Evolutionary conservation across 2,329 filamentous ascomycete species (phyloP).

Genomic region (Penicillium rolfsii): DNA sequence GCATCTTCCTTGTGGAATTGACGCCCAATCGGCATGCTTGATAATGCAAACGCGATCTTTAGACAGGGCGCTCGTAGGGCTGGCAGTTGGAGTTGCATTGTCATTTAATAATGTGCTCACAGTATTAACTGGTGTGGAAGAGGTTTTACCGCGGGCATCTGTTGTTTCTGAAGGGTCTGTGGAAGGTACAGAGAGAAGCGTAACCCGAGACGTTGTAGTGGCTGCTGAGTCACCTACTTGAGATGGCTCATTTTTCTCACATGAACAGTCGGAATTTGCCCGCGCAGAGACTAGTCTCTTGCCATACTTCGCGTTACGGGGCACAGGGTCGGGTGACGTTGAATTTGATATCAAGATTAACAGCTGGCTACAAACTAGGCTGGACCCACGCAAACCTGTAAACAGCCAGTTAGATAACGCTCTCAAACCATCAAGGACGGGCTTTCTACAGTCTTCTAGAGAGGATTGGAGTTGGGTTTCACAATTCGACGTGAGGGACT

Average conservation of each 20-base stretch:
- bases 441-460: constrained; percentile 1
- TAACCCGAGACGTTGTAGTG: constrained; percentile 1
- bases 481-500: neutral
- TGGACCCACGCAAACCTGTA: constrained; percentile 1
- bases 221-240: neutral
- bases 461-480: constrained; percentile 2
- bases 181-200: neutral
- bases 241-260: neutral
- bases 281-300: neutral
- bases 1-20: constrained; percentile 2
- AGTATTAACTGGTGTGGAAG: constrained; percentile 1
- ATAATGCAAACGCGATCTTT: constrained; percentile 1
- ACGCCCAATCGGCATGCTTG: constrained; percentile 2
- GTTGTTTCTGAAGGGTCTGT: constrained; percentile 1
- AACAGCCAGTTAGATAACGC: neutral
- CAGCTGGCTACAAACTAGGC: constrained; percentile 1
- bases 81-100: constrained; percentile 1
- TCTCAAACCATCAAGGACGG: constrained; percentile 3
- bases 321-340: neutral
- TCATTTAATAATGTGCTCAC: neutral
- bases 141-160: constrained; percentile 1
- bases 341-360: constrained; percentile 2
- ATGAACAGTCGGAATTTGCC: constrained; percentile 1
- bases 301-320: neutral
- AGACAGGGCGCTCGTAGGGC: neutral